Percentiles rank a stretch among this genome's conserved stretches.
phyloP scores from a whole-genome alignment of 768 basidiomycete species.

The Favolaschia claudopus region DNA sequence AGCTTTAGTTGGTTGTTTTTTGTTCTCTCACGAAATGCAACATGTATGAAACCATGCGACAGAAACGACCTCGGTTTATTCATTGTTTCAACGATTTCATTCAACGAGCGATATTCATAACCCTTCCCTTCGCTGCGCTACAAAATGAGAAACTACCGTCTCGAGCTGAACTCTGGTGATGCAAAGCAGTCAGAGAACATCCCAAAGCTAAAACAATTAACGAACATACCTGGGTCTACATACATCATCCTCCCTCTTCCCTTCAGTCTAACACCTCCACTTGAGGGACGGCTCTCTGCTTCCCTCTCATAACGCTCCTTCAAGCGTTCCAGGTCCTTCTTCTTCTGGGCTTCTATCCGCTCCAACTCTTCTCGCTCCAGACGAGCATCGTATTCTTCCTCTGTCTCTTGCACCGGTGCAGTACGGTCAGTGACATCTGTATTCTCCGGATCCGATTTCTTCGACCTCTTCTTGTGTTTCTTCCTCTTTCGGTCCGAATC shows the following conservation, averaged over 20 bases:
- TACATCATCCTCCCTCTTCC: slow-evolving; percentile 78
- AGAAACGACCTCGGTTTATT: too few species aligned
- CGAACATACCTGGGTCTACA: slow-evolving; percentile 58
- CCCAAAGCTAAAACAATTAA: slow-evolving; percentile 1
- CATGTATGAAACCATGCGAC: background rate
- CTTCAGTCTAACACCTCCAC: slow-evolving; percentile 68
- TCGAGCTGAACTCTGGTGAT: slow-evolving; percentile 20
- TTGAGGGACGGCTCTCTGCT: slow-evolving; percentile 39
- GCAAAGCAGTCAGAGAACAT: background rate
- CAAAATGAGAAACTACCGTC: too few species aligned
- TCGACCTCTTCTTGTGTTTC: slow-evolving; percentile 19
- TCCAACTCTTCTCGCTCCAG: slow-evolving; percentile 74
- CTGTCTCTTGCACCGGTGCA: slow-evolving; percentile 55
- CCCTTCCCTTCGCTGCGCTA: too few species aligned
- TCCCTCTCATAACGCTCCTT: slow-evolving; percentile 47
- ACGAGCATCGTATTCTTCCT: slow-evolving; percentile 76
- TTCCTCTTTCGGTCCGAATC: slow-evolving; percentile 38
- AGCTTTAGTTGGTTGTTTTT: background rate
- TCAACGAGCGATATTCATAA: too few species aligned
- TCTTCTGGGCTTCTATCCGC: slow-evolving; percentile 55
- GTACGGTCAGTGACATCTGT: too few species aligned
- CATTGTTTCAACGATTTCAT: too few species aligned
- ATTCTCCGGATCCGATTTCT: slow-evolving; percentile 23
- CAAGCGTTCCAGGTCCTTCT: slow-evolving; percentile 57
- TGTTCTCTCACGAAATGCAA: background rate